These are phyloP conservation scores for Boletus barrowsii DNA, from an alignment of 768 basidiomycete genomes.

Conservation along the genomic window DNA sequence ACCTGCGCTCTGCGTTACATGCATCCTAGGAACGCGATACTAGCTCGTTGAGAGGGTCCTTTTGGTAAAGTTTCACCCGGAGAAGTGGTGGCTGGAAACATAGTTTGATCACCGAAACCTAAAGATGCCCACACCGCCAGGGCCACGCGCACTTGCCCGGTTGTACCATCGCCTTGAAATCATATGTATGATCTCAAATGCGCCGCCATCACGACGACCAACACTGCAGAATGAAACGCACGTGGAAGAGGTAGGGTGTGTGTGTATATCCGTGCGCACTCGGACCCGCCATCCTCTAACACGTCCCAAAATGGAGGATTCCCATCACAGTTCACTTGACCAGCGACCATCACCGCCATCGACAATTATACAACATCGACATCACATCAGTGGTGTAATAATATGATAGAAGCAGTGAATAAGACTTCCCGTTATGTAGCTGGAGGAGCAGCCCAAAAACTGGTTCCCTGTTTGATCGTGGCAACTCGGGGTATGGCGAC, in stretches of 20 bases:
- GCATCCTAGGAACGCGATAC: neutral
- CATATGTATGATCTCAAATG: conserved; percentile 1
- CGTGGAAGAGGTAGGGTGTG: neutral
- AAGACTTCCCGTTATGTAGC: neutral
- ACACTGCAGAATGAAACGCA: conserved; percentile 13
- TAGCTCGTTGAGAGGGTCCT: neutral
- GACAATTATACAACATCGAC: conserved; percentile 7
- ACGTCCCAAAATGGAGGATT: neutral
- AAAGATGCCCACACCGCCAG: neutral
- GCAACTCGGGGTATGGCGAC: neutral
- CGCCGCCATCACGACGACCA: conserved; percentile 1
- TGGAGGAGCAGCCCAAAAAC: neutral
- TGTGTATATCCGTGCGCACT: neutral
- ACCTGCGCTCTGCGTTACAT: neutral
- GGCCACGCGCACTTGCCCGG: neutral
- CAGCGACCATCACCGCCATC: conserved; percentile 8
- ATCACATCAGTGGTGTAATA: conserved; percentile 12
- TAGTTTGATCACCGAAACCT: conserved; percentile 7
- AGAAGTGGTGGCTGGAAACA: neutral
- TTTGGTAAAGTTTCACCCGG: neutral
- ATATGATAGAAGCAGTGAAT: neutral
- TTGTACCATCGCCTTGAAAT: neutral
- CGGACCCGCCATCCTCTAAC: conserved; percentile 11
- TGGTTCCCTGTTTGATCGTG: conserved; percentile 6
- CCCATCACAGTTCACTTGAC: neutral